Evolutionary conservation across 352 stramenopile species (phyloP).

Genomic region (Phytophthora sojae): DNA sequence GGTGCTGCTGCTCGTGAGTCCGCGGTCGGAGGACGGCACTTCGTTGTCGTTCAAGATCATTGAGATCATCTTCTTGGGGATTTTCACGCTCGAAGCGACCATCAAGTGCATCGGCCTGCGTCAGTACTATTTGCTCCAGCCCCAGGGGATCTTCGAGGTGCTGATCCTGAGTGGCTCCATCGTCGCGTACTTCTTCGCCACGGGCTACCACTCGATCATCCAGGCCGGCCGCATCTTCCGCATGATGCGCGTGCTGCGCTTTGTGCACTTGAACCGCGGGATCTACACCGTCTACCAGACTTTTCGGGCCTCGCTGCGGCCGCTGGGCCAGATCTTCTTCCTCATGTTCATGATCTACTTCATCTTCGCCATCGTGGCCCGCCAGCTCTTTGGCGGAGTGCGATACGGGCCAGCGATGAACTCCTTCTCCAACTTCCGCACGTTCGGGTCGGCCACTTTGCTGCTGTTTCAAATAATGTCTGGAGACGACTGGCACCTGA

Average conservation of each 20-base stretch:
- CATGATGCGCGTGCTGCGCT: conserved; percentile 79
- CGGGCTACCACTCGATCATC: conserved; percentile 71
- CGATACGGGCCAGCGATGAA: conserved; percentile 68
- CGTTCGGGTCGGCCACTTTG: conserved; percentile 64
- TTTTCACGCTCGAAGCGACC: conserved; percentile 65
- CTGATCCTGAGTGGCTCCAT: conserved; percentile 69
- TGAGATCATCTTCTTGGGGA: conserved; percentile 72
- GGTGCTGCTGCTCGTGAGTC: conserved; percentile 70
- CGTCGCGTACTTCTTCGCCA: conserved; percentile 68
- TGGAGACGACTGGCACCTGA: conserved; percentile 83
- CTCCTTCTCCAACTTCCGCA: conserved; percentile 77
- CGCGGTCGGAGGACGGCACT: conserved; percentile 30
- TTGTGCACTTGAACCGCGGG: conserved; percentile 75
- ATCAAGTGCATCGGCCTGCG: conserved; percentile 70
- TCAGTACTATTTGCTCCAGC: conserved; percentile 68
- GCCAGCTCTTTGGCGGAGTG: conserved; percentile 78
- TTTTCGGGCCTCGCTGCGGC: conserved; percentile 69
- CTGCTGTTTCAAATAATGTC: conserved; percentile 88
- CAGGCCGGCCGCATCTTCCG: conserved; percentile 77
- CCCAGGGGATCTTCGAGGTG: conserved; percentile 69
- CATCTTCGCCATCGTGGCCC: conserved; percentile 79
- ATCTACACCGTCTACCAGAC: conserved; percentile 85
- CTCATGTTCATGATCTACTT: conserved; percentile 87
- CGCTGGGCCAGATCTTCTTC: conserved; percentile 82
- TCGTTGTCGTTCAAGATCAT: conserved; percentile 60